phyloP scores from a whole-genome alignment of 345 rosid genomes.

The Combretum micranthum region DNA sequence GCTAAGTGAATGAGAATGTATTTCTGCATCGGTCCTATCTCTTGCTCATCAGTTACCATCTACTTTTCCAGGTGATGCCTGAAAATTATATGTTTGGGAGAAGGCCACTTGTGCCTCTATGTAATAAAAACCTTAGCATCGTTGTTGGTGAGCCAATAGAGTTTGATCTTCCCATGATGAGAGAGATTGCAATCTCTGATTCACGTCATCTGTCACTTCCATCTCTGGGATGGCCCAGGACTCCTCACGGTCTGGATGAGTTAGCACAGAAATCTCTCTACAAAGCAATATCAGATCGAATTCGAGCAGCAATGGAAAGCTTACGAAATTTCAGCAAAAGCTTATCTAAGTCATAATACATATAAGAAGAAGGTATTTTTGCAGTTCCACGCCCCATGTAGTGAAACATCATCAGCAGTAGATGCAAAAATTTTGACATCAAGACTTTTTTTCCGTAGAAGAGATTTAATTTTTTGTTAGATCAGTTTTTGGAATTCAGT shows the following conservation, averaged over 20 bases:
- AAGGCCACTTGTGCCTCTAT: conserved; percentile 69
- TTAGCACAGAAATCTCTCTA: conserved; percentile 67
- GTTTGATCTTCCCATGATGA: conserved; percentile 68
- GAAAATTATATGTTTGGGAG: conserved; percentile 46
- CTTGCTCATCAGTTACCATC: too few species aligned
- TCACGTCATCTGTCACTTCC: conserved; percentile 31
- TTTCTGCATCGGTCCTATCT: too few species aligned
- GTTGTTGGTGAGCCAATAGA: conserved; percentile 72
- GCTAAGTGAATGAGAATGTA: too few species aligned
- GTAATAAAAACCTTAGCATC: conserved; percentile 49
- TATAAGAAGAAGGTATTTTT: background rate
- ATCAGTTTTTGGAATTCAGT: too few species aligned
- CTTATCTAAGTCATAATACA: conserved; percentile 5
- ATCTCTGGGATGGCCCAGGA: conserved; percentile 43
- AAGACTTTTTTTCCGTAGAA: too few species aligned
- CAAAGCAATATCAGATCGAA: conserved; percentile 50
- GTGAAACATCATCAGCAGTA: background rate
- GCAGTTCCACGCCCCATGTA: background rate
- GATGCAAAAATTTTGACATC: too few species aligned
- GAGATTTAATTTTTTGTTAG: too few species aligned
- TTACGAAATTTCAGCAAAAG: conserved; percentile 31
- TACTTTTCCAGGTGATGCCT: conserved; percentile 68
- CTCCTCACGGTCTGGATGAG: conserved; percentile 48
- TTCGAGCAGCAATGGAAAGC: conserved; percentile 55
- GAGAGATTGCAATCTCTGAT: conserved; percentile 35